Evolutionary conservation across 352 stramenopile genomes (phyloP), one percentile per base, ranked within the genome.

Genomic region (Pythium plurisporium): DNA sequence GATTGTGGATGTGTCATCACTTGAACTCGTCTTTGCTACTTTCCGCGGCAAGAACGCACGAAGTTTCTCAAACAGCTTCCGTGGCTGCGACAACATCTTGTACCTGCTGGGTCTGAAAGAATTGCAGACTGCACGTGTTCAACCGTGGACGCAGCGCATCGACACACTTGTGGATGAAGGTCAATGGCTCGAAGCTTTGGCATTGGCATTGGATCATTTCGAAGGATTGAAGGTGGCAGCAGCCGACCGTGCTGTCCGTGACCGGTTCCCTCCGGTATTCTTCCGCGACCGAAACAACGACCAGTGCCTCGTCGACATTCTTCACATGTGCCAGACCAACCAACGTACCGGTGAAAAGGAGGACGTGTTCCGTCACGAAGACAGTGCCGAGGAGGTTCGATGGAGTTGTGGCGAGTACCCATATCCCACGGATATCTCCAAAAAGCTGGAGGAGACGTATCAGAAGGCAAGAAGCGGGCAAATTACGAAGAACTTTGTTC

Each of bases 101-200:
- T 94, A 98, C 42, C 54, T 98, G 11, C 64, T 98, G 17, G 96
- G 93, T 56, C 70, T 97, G 49, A 91, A 97, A 66, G 90, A 98
- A 66, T 65, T 99, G 4, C 83, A 96, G 48, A 87, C 81, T 2
- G 87, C 96, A 37, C 87, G 88, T 17, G 84, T 98, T 33, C 74
- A 98, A 44, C 89, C 90, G 23, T 98, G 93, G 73, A 95, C 82
- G 27, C 78, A 96, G 60, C 86, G 94, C 53, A 97, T 99, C 44
- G 89, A 97, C 49, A 92, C 87, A 36, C 70, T 98, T 15, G 90
- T 98, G 45, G 88, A 98, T 50, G 89, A 98, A 64, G 96, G 96
- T 40, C 94, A 98, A 72, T 99, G 96, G 96, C 78, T 99, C 6
- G 94, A 98, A 67, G 96, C 95, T 3, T 80, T 99, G 15, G 92